phyloP scores from a whole-genome alignment of 441 rosid species.

The Geranium incanum region DNA sequence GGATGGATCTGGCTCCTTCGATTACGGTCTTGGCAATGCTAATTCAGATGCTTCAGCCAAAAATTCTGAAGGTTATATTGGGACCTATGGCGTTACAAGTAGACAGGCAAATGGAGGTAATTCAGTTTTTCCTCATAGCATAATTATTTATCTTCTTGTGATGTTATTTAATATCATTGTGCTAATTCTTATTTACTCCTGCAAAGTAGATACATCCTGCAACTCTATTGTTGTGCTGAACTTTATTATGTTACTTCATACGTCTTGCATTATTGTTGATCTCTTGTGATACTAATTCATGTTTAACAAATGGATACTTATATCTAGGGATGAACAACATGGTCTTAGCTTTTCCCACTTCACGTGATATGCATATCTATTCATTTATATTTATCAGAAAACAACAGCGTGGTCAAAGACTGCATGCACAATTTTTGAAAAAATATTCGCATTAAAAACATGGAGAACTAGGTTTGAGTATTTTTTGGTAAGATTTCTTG shows the following conservation, averaged over 20 bases:
- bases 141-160: neutral
- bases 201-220: neutral
- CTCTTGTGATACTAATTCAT: neutral
- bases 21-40: slow-evolving; percentile 41
- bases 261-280: neutral
- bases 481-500: no score
- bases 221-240: neutral
- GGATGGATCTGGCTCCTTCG: slow-evolving; percentile 41
- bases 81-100: slow-evolving; percentile 44
- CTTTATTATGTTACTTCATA: neutral
- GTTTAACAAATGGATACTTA: neutral
- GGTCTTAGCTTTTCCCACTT: neutral
- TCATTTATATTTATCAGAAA: neutral
- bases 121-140: slow-evolving; percentile 13
- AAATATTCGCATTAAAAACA: neutral
- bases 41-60: slow-evolving; percentile 40
- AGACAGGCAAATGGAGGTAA: slow-evolving; percentile 58
- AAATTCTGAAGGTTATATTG: slow-evolving; percentile 41
- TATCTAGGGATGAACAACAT: neutral
- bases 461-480: no score
- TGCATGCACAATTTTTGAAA: neutral
- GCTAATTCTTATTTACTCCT: neutral
- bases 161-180: neutral
- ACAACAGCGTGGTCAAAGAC: neutral
- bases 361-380: neutral